Evolutionary conservation across 2,329 filamentous ascomycete species (phyloP).

Genomic region (Amauroascus verrucosus): DNA sequence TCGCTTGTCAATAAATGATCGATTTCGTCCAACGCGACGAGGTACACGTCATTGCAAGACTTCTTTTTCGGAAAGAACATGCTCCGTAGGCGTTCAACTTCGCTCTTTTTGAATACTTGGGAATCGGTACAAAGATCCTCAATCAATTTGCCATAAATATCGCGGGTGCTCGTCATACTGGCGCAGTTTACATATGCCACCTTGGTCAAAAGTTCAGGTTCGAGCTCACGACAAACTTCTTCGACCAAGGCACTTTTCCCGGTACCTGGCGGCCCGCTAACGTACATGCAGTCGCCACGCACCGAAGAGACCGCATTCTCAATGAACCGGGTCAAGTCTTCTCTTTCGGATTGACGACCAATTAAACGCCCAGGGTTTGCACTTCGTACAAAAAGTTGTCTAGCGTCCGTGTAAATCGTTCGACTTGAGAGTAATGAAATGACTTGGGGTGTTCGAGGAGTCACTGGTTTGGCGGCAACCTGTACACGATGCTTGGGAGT

Average conservation of each 20-base stretch:
- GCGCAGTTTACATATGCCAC: constrained; percentile 90
- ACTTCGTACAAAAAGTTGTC: constrained; percentile 76
- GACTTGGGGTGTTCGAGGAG: constrained; percentile 68
- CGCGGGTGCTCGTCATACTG: constrained; percentile 80
- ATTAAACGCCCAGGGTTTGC: constrained; percentile 64
- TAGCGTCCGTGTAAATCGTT: constrained; percentile 76
- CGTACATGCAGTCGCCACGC: constrained; percentile 74
- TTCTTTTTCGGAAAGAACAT: constrained; percentile 60
- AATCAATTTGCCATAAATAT: constrained; percentile 71
- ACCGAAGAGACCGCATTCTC: constrained; percentile 49
- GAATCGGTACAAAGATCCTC: constrained; percentile 56
- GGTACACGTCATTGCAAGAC: constrained; percentile 47
- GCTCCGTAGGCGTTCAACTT: constrained; percentile 56
- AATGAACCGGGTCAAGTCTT: constrained; percentile 60
- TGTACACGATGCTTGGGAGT: constrained; percentile 80
- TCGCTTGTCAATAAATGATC: constrained; percentile 87
- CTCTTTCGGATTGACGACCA: constrained; percentile 60
- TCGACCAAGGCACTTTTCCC: constrained; percentile 92
- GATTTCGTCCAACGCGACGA: constrained; percentile 91
- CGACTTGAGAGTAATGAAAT: constrained; percentile 58
- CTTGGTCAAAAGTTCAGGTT: constrained; percentile 39
- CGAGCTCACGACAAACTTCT: constrained; percentile 58
- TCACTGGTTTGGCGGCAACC: constrained; percentile 62
- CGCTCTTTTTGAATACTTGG: constrained; percentile 55
- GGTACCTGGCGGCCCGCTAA: constrained; percentile 90